A percentile compares a stretch with the other conserved stretches of the same genome.
These are phyloP conservation scores for Backusella macrospora DNA, from an alignment of 192 early-diverging fungal genomes.

Conservation along the genomic window DNA sequence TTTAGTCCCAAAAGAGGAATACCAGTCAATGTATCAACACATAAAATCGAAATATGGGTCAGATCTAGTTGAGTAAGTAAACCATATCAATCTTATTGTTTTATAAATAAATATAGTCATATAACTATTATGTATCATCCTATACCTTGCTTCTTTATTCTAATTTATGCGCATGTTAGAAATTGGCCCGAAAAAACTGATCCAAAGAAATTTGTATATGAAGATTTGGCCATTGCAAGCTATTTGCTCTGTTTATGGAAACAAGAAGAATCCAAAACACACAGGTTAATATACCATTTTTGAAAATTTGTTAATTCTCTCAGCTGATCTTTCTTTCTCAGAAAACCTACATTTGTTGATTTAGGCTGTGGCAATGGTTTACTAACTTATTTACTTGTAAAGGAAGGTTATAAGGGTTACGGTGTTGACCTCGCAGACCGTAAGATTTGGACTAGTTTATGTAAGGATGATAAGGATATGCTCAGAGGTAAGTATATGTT, in stretches of 20 bases:
- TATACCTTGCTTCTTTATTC: background rate
- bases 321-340: slow-evolving; percentile 17
- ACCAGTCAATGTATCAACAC: slow-evolving; percentile 60
- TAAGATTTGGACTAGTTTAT: slow-evolving; percentile 75
- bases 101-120: background rate
- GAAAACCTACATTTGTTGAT: slow-evolving; percentile 70
- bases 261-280: slow-evolving; percentile 35
- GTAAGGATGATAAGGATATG: slow-evolving; percentile 41
- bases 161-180: slow-evolving; percentile 12
- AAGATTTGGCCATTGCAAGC: slow-evolving; percentile 86
- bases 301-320: background rate
- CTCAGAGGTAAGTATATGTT: slow-evolving; percentile 46
- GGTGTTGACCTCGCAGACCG: slow-evolving; percentile 77
- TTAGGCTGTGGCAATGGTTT: slow-evolving; percentile 88
- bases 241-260: slow-evolving; percentile 82
- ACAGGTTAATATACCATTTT: background rate
- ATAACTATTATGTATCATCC: background rate
- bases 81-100: background rate
- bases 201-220: slow-evolving; percentile 81
- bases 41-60: slow-evolving; percentile 72
- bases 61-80: slow-evolving; percentile 57
- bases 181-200: slow-evolving; percentile 85
- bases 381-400: slow-evolving; percentile 69
- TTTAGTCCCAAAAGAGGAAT: slow-evolving; percentile 69
- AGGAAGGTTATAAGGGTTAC: slow-evolving; percentile 71